Percentiles rank a stretch among this genome's conserved stretches.
These are phyloP conservation scores for Martiniozyma asiatica DNA, from an alignment of 1,139 yeast species.

Conservation along the genomic window DNA sequence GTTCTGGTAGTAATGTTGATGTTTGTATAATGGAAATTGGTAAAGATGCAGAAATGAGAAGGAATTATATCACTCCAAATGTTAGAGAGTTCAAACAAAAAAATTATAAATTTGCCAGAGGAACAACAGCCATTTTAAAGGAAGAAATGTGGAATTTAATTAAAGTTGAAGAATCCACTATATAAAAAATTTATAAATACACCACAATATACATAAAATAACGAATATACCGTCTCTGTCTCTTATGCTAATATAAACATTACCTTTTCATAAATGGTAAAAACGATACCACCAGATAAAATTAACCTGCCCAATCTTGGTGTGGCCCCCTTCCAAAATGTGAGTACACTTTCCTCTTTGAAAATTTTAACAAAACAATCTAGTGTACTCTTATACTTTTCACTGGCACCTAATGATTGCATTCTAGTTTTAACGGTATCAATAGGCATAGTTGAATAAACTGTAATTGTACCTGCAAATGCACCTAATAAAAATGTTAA, in stretches of 20 bases:
- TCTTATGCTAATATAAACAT: conserved; percentile 26
- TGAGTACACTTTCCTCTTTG: conserved; percentile 78
- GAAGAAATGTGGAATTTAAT: conserved; percentile 53
- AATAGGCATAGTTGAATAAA: conserved; percentile 93
- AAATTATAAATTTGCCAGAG: conserved; percentile 77
- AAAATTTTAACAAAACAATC: conserved; percentile 75
- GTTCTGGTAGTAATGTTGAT: conserved; percentile 96
- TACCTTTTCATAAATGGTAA: conserved; percentile 87
- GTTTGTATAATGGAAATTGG: conserved; percentile 93
- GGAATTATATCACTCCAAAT: conserved; percentile 89
- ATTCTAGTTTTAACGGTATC: conserved; percentile 96
- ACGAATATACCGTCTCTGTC: no score
- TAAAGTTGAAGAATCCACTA: conserved; percentile 46
- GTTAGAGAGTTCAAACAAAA: conserved; percentile 70
- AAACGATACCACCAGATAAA: conserved; percentile 91
- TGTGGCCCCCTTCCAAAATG: conserved; percentile 98
- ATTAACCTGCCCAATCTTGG: conserved; percentile 89
- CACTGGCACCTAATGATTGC: conserved; percentile 82
- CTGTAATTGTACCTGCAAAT: conserved; percentile 86
- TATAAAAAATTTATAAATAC: no score
- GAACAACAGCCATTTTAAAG: conserved; percentile 78
- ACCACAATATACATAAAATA: no score
- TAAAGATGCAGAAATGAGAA: conserved; percentile 67
- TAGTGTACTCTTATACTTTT: conserved; percentile 58
- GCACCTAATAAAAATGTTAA: conserved; percentile 88